A percentile compares a stretch with the other conserved stretches of the same genome.
These are phyloP conservation scores for Calophaca sinica DNA, from an alignment of 306 rosid genomes.

Conservation along the genomic window DNA sequence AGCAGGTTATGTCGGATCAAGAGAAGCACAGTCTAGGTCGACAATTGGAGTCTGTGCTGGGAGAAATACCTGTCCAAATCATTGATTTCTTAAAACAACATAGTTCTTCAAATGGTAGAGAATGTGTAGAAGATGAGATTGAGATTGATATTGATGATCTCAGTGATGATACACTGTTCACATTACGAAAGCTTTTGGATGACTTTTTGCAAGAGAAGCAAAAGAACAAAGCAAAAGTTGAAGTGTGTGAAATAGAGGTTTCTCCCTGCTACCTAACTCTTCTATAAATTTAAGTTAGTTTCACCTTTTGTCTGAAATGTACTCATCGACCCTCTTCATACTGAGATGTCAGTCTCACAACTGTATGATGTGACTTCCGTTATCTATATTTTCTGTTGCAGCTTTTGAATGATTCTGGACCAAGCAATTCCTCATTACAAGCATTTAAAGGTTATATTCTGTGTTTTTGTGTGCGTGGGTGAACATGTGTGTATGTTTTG, in stretches of 20 bases:
- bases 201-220: slow-evolving; percentile 59
- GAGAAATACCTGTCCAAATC: slow-evolving; percentile 66
- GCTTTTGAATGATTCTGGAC: slow-evolving; percentile 65
- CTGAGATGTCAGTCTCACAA: slow-evolving; percentile 31
- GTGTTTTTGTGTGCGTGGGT: slow-evolving; percentile 22
- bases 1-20: slow-evolving; percentile 61
- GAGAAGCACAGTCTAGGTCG: slow-evolving; percentile 61
- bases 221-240: slow-evolving; percentile 53
- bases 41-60: slow-evolving; percentile 69
- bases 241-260: slow-evolving; percentile 82
- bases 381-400: slow-evolving; percentile 42
- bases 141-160: slow-evolving; percentile 79
- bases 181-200: slow-evolving; percentile 67
- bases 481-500: slow-evolving; percentile 4
- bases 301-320: slow-evolving; percentile 32
- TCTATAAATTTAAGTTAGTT: slow-evolving; percentile 22
- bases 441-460: slow-evolving; percentile 68
- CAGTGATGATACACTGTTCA: slow-evolving; percentile 66
- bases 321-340: neutral
- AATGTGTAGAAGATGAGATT: slow-evolving; percentile 73
- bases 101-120: slow-evolving; percentile 67
- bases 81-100: slow-evolving; percentile 69
- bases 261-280: slow-evolving; percentile 25
- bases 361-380: slow-evolving; percentile 16
- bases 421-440: slow-evolving; percentile 78